Evolutionary conservation across 495 filamentous ascomycete species (phyloP).

Genomic region (Trichoderma parareesei): DNA sequence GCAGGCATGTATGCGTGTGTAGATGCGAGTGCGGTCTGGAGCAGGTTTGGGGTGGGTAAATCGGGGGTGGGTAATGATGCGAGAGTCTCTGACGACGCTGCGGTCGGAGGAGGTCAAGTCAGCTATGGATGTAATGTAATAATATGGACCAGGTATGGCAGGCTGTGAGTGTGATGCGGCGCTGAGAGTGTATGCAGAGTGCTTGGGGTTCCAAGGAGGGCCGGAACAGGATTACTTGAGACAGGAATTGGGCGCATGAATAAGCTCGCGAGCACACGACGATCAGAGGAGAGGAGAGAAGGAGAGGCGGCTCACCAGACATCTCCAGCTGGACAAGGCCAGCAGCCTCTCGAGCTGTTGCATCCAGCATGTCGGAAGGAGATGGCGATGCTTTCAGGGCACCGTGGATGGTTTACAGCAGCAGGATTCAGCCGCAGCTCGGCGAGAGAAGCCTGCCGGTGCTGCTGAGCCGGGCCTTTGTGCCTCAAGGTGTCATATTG

Average conservation of each 20-base stretch:
- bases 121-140: neutral
- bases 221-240: neutral
- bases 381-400: neutral
- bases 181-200: neutral
- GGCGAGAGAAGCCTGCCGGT: neutral
- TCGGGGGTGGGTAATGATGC: neutral
- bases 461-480: neutral
- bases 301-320: too few species aligned
- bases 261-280: neutral
- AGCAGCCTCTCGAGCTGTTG: too few species aligned
- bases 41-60: conserved; percentile 1
- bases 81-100: neutral
- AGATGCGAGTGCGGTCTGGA: neutral
- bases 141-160: neutral
- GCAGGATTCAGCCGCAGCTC: conserved; percentile 4
- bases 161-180: neutral
- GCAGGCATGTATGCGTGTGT: neutral
- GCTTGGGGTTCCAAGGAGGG: neutral
- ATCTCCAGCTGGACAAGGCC: too few species aligned
- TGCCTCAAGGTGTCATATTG: neutral
- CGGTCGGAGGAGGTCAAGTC: neutral
- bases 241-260: neutral
- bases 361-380: neutral
- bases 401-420: neutral
- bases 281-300: too few species aligned